Base-by-base conservation (phyloP, 257 asterid genomes). In the Prunella vulgaris region DNA sequence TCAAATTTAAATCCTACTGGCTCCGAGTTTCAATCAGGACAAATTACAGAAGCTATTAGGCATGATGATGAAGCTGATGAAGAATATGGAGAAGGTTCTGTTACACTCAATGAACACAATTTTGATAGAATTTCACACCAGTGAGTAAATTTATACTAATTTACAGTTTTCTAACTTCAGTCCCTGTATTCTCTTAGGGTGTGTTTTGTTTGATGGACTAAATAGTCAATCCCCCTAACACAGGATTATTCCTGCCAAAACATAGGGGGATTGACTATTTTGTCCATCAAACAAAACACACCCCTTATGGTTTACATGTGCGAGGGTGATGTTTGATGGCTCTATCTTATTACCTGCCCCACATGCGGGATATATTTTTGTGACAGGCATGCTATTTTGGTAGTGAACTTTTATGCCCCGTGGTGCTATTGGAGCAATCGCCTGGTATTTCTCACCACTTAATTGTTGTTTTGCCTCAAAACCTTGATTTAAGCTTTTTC, bases 401-500 rank as follows among this genome's bases (percentile, higher is more conserved):
- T 79, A n/a, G 96, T 93, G 66, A 93, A 90, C 71, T 93, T 93
- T 80, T 91, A 66, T 75, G 97, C 99, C 38, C 99, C 97, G 30
- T 93, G 99, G 99, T 93, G 99, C 84, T 65, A 70, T 73, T 93
- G 96, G 96, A 90, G 97, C 82, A 84, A 83, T 64, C 96, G 89
- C 71, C 82, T 93, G 99, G 99, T 93, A 86, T 65, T 56, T 48
- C 44, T 6, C 57, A 44, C 61, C 54, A 71, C 69, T 63, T 63
- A 56, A 20, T 22, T 64, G 54, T 56, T 78, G n/a, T 77, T 37
- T 67, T 56, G 65, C 30, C 24, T 49, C 67, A 22, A 38, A 75
- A 65, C 60, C 65, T 25, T 46, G 15, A 20, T 68, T 42, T 58
- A 32, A 46, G 42, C 49, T 4, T 64, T 40, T 25, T 70, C 42